Evolutionary conservation across 352 stramenopile species (phyloP), one percentile per base, ranked within the genome.

Genomic region (Phytophthora uliginosa): DNA sequence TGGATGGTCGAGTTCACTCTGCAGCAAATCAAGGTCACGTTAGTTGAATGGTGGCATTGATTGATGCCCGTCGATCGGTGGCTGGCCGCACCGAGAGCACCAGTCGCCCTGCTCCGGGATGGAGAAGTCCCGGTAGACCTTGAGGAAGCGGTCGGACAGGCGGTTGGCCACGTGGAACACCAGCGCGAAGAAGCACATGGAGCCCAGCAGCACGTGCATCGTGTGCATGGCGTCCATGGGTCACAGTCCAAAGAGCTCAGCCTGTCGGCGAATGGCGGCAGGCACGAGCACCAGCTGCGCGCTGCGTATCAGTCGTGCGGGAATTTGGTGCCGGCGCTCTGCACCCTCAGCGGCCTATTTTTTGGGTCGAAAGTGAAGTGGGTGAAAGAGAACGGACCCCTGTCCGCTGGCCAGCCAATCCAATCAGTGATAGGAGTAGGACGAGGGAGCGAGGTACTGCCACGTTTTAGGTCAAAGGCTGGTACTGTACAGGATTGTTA

Each of bases 1-100:
- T 96, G 89, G 59, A 96, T 79, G 7, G 89, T 93, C 40, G 89
- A 96, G 71, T 93, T 94, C 28, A 96, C 74, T 8, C 89, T 96
- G 64, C 24, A 66, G 22, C 20, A 62, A 33, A 48, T 33, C 7
- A 33, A n/a, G 63, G 2, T 4, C 18, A 22, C 20, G 45, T 68
- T 10, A 73, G 52, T 31, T 7, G 28, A 31, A 31, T 31, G 26
- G 26, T 31, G 26, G 4, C 4, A 31, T 31, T 31, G 26, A 6
- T 45, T 45, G 38, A 45, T 45, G 18, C 13, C 7, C 38, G 18
- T 45, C 38, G 13, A 45, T 45, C 38, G 17, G 1, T 33, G 7
- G 17, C 40, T 40, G 15, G 38, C 51, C 18, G 62, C 68, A 96
- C 89, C 89, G 77, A 42, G 89, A 95, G 72, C 86, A 90, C 87